Evolutionary conservation across 495 filamentous ascomycete species (phyloP), one percentile per base, ranked within the genome.

Genomic region (Penicillium waksmanii): DNA sequence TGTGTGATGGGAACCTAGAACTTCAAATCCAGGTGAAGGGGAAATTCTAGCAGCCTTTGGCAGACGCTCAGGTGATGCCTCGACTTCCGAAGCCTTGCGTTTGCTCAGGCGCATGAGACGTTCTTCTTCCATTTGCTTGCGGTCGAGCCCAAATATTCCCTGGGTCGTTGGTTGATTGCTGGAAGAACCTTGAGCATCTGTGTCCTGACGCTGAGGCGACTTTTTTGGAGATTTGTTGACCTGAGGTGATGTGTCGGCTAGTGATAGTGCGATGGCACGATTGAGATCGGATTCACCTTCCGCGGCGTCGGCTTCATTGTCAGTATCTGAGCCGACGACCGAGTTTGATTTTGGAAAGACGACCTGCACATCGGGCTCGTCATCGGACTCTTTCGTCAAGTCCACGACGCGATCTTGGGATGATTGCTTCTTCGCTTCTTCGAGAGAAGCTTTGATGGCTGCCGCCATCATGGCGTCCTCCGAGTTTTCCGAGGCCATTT

Each of bases 81-180:
- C 12, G 27, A 25, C 17, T 12, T 51, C 49, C 21, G 48, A 40
- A 18, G 58, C 58, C 31, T 61, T 86, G 58, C 87, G 78, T 63
- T 89, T 89, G 18, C 76, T 72, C 5, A 82, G 58, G 38, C 93
- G 82, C 17, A 87, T 88, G 9, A 97, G 80, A 19, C 94, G 84
- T 65, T 96, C 94, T 65, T 87, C 77, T 63, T 98, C 94, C 91
- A 96, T 95, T 58, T 87, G 80, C 69, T 89, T 90, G 10, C 93
- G 83, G 71, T 96, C 82, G 0, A 93, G 70, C 0, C 84, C 86
- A 3, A 80, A 53, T 0, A 84, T 43, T 5, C 77, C 68, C 11
- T 71, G 46, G 11, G 11, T 13, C 3, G 19, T 5, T 17, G 44
- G 34, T 43, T 42, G n/a, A 0, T 51, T 33, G 18, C 21, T 36